Conservation (phyloP, 106 monocot species). For the Dioscorea zingiberensis region DNA sequence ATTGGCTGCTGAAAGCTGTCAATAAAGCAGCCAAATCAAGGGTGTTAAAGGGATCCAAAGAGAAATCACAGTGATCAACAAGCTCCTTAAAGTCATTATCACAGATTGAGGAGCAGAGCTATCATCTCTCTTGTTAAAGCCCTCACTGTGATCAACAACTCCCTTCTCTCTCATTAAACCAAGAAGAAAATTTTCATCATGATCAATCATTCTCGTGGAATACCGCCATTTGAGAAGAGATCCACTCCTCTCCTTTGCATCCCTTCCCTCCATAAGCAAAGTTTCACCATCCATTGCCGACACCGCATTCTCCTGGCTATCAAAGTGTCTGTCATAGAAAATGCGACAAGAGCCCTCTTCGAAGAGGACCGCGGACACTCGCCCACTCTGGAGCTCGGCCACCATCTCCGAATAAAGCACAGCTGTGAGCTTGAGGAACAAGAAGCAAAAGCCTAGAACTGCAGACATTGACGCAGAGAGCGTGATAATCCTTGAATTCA, state of each 20-base stretch:
- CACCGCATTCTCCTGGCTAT: conserved; percentile 6
- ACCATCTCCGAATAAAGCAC: conserved; percentile 77
- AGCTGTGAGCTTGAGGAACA: conserved; percentile 39
- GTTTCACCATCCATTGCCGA: not conserved
- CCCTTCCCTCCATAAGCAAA: too few relatives aligned
- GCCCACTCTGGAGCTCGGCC: conserved; percentile 42
- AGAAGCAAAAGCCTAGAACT: conserved; percentile 38
- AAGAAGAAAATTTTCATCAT: conserved; percentile 78
- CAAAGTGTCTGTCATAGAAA: conserved; percentile 38
- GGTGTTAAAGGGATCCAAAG: conserved; percentile 83
- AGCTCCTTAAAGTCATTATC: conserved; percentile 35
- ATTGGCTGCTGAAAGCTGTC: conserved; percentile 60
- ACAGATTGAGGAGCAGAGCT: conserved; percentile 82
- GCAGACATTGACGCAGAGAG: conserved; percentile 25
- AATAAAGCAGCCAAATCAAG: conserved; percentile 84
- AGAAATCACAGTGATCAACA: conserved; percentile 56
- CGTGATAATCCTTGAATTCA: conserved; percentile 35
- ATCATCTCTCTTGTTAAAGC: too few relatives aligned
- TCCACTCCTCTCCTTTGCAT: conserved; percentile 11
- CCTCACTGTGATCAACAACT: too few relatives aligned
- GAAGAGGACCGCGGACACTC: conserved; percentile 53
- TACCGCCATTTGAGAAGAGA: conserved; percentile 49
- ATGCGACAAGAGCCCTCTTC: conserved; percentile 84
- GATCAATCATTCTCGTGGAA: conserved; percentile 66
- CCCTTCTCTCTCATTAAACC: conserved; percentile 79